Conservation (phyloP, 768 basidiomycete species). For the Cystofilobasidium bisporidii region DNA sequence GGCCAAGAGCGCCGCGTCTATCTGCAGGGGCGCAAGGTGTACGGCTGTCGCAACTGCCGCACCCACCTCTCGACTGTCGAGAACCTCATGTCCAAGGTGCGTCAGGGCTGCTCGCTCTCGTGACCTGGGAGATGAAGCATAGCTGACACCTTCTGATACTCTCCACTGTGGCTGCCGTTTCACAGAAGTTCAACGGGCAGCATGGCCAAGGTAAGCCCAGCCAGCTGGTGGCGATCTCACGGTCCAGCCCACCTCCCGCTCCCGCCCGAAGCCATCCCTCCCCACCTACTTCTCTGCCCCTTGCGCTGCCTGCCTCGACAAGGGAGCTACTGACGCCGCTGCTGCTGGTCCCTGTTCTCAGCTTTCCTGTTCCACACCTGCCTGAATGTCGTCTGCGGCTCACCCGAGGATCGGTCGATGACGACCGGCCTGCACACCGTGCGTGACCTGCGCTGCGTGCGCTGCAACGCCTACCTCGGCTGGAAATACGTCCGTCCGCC, state of each 20-base stretch:
- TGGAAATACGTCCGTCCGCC: conserved; percentile 95
- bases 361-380: conserved; percentile 42
- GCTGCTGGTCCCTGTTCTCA: background rate
- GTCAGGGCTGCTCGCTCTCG: conserved; percentile 32
- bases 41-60: conserved; percentile 74
- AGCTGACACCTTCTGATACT: too few relatives aligned
- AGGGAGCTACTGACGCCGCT: too few relatives aligned
- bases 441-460: conserved; percentile 85
- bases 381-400: conserved; percentile 82
- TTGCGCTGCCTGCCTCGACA: too few relatives aligned
- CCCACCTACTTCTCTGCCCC: too few relatives aligned
- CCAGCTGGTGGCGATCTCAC: too few relatives aligned
- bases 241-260: too few relatives aligned
- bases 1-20: conserved; percentile 41
- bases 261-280: too few relatives aligned
- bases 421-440: conserved; percentile 95
- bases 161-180: background rate
- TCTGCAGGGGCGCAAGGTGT: conserved; percentile 72
- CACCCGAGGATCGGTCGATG: conserved; percentile 86
- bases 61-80: conserved; percentile 83
- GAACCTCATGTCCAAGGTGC: conserved; percentile 77
- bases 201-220: conserved; percentile 65
- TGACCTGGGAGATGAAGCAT: too few relatives aligned
- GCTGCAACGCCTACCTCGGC: conserved; percentile 75
- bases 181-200: conserved; percentile 89